Evolutionary conservation across 306 rosid genomes (phyloP).

Genomic region (Vigna nakashimae): DNA sequence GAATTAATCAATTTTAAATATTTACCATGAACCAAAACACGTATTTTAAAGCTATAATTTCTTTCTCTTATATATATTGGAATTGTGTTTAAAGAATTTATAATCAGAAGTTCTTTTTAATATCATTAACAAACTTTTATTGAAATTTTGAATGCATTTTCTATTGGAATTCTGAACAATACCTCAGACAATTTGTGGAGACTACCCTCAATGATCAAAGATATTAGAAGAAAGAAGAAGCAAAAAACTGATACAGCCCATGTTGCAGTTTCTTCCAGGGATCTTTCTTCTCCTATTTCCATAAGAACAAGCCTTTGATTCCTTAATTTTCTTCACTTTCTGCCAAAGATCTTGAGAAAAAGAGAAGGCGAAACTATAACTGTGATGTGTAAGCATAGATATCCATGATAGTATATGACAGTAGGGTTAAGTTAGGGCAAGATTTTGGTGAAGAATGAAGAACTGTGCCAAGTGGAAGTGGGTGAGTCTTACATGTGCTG

Average conservation of each 20-base stretch:
- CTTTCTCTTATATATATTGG: background rate
- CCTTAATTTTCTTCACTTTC: background rate
- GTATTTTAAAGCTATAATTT: background rate
- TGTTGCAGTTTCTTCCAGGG: constrained; percentile 70
- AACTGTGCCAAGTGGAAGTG: background rate
- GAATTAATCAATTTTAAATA: background rate
- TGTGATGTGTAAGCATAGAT: background rate
- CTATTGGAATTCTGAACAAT: too few species aligned
- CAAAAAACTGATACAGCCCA: constrained; percentile 67
- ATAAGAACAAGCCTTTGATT: constrained; percentile 8
- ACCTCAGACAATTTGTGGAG: constrained; percentile 59
- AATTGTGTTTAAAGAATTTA: too few species aligned
- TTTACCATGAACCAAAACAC: background rate
- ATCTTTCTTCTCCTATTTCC: constrained; percentile 40
- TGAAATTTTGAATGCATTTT: too few species aligned
- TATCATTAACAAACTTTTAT: too few species aligned
- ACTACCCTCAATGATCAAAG: constrained; percentile 58
- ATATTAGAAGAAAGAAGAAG: constrained; percentile 50
- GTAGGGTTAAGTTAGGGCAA: background rate
- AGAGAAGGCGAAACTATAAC: constrained; percentile 6
- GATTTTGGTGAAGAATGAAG: background rate
- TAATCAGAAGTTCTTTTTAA: too few species aligned
- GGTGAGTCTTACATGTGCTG: background rate
- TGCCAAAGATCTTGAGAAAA: constrained; percentile 2
- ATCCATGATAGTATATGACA: background rate